A percentile compares a stretch with the other conserved stretches of the same genome.
These are phyloP conservation scores for Graphilbum fragrans DNA, from an alignment of 2,329 filamentous ascomycete species.

Conservation along the genomic window DNA sequence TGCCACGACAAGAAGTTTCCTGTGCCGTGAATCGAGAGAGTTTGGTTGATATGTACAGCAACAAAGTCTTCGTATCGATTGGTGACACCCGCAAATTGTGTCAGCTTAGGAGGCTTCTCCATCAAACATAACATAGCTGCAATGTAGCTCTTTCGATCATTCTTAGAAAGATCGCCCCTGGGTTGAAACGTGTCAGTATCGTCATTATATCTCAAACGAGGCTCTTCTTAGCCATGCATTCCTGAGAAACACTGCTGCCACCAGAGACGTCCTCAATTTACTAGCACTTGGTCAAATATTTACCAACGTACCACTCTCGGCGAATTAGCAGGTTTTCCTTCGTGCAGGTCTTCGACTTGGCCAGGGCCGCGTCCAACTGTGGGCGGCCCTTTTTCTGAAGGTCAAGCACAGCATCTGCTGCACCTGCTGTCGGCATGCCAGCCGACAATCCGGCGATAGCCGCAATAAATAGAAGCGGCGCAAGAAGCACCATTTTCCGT, in stretches of 20 bases:
- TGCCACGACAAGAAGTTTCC: constrained; percentile 24
- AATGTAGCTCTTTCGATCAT: constrained; percentile 19
- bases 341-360: constrained; percentile 19
- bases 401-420: constrained; percentile 16
- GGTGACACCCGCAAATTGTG: constrained; percentile 6
- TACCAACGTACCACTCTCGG: constrained; percentile 15
- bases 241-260: too few species aligned
- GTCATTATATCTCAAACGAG: neutral
- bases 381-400: constrained; percentile 16
- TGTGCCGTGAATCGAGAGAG: constrained; percentile 9
- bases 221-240: too few species aligned
- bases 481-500: constrained; percentile 4
- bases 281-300: too few species aligned
- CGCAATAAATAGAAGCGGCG: constrained; percentile 1
- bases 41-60: constrained; percentile 9
- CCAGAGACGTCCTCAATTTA: too few species aligned
- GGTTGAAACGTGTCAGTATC: too few species aligned
- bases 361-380: constrained; percentile 14
- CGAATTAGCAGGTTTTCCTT: constrained; percentile 18
- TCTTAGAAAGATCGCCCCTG: constrained; percentile 17
- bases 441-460: neutral
- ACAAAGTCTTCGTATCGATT: constrained; percentile 6
- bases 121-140: constrained; percentile 20
- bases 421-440: neutral
- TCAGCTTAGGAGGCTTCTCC: constrained; percentile 19